Conservation (phyloP, 257 asterid species). For the Prunella vulgaris region DNA sequence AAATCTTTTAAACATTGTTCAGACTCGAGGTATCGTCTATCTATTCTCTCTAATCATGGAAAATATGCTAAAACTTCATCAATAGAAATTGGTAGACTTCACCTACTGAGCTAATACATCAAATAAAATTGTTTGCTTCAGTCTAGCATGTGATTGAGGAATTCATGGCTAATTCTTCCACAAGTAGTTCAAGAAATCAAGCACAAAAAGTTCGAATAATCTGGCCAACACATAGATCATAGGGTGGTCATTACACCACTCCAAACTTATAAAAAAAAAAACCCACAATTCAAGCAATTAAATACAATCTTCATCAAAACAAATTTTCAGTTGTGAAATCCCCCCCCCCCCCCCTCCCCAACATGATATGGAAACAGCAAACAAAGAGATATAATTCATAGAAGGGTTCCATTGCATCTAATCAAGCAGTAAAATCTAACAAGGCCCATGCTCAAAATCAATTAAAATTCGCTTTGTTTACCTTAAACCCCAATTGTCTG, state of each 20-base stretch:
- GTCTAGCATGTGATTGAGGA: too few species aligned
- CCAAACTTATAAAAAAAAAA: not conserved
- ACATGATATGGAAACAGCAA: not conserved
- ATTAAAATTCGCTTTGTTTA: conserved; percentile 24
- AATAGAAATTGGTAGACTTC: not conserved
- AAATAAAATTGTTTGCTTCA: not conserved
- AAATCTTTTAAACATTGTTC: not conserved
- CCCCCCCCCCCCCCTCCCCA: too few species aligned
- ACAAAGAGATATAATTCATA: too few species aligned
- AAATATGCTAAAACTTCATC: not conserved
- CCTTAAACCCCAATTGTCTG: conserved; percentile 56
- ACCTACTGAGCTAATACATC: not conserved
- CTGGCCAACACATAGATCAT: not conserved
- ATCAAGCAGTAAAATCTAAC: not conserved
- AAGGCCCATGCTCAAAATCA: not conserved
- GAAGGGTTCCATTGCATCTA: too few species aligned
- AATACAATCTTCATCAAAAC: not conserved
- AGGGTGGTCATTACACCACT: not conserved
- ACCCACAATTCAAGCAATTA: not conserved
- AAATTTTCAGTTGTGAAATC: not conserved
- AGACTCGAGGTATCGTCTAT: not conserved
- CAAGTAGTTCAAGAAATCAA: not conserved
- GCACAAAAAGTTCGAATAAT: not conserved
- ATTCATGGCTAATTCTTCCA: not conserved
- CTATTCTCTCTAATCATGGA: not conserved